Evolutionary conservation across 495 filamentous ascomycete species (phyloP).

Genomic region (Pseudevernia furfuracea): DNA sequence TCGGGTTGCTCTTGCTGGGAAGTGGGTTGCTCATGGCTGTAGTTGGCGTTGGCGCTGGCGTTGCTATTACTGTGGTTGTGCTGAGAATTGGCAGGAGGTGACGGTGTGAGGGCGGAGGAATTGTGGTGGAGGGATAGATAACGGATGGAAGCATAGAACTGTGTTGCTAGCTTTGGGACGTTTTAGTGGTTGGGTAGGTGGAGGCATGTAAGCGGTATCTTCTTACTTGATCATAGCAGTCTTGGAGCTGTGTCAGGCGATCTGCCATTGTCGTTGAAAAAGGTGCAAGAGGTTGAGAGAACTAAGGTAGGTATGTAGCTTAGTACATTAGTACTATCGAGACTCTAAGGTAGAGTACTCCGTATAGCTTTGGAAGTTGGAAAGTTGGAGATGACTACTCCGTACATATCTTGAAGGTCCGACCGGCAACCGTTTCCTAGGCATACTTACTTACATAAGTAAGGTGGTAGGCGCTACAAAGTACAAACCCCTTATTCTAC

Average conservation of each 20-base stretch:
- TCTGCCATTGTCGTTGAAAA: conserved; percentile 70
- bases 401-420: no score
- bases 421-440: no score
- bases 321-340: no score
- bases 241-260: conserved; percentile 86
- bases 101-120: conserved; percentile 54
- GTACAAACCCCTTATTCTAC: no score
- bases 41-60: conserved; percentile 37
- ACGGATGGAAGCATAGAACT: conserved; percentile 80
- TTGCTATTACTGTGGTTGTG: neutral
- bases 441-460: no score
- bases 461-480: no score
- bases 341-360: no score
- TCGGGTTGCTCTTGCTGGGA: conserved; percentile 27
- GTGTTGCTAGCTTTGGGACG: conserved; percentile 61
- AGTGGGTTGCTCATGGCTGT: conserved; percentile 35
- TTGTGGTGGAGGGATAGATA: conserved; percentile 80
- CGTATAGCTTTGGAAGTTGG: no score
- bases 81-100: conserved; percentile 18
- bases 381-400: no score
- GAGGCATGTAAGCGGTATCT: conserved; percentile 3
- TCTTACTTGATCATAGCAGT: conserved; percentile 79
- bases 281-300: no score
- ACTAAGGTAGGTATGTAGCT: no score
- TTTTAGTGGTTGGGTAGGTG: conserved; percentile 4